These are phyloP conservation scores for Monosporascus cannonballus DNA, from an alignment of 2,329 filamentous ascomycete species.

Conservation along the genomic window DNA sequence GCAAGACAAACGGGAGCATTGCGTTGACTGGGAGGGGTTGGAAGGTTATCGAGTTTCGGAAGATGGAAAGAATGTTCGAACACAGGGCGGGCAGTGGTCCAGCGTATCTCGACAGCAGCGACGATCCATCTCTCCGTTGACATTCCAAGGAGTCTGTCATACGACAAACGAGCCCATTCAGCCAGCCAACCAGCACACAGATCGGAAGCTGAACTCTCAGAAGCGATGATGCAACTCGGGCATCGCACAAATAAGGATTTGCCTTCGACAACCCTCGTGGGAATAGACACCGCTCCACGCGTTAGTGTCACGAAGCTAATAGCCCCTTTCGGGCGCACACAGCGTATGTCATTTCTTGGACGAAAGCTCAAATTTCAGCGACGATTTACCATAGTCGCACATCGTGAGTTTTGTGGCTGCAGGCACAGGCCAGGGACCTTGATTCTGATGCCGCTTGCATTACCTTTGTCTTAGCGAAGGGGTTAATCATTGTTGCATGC, in stretches of 20 bases:
- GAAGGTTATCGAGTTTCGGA: background rate
- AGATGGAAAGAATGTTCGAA: background rate
- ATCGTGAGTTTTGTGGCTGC: background rate
- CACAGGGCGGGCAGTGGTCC: background rate
- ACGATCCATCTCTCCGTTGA: background rate
- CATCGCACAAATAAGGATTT: background rate
- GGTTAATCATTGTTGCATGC: background rate
- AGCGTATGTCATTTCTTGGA: background rate
- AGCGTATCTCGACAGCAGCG: background rate
- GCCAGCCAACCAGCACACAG: background rate
- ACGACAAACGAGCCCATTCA: background rate
- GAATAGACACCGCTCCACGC: background rate
- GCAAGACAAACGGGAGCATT: background rate
- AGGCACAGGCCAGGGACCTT: background rate
- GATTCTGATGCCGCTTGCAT: background rate
- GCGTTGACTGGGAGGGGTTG: background rate
- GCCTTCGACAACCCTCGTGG: background rate
- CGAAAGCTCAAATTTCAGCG: background rate
- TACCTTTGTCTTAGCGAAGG: background rate
- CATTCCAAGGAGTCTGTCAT: background rate
- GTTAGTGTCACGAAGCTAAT: background rate
- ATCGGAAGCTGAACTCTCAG: background rate
- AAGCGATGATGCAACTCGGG: background rate
- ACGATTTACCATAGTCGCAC: background rate
- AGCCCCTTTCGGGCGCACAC: background rate